Base-by-base conservation (phyloP, 345 rosid species). In the Alliaria petiolata region DNA sequence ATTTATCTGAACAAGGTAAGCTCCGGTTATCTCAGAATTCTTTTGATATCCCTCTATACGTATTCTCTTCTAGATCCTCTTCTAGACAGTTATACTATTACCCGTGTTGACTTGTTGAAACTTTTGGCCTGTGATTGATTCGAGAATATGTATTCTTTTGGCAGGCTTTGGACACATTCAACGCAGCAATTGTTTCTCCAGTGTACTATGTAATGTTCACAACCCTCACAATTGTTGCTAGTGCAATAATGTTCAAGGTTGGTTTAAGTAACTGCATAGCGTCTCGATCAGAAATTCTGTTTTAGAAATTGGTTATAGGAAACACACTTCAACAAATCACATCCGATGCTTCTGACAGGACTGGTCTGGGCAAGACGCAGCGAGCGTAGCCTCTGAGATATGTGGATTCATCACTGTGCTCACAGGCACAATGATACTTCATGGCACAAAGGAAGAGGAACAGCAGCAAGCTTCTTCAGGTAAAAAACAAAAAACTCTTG, bases 201-300 rank as follows among this genome's bases (percentile, higher is more conserved):
- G 83, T 93, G 34, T 89, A 93, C 70, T 93, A 91, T 61, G 97
- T 89, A 65, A 84, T 91, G 97, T 93, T 93, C 84, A 93, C 98
- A 17, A 85, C 98, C 2, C 89, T 93, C 46, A 87, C 98, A 4
- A 93, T 93, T 57, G 83, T 85, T 47, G 98, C 98, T 62, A 91
- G 98, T 72, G 90, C 89, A 35, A 91, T 91, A 70, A 91, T 93
- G 97, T 93, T 93, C 80, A 93, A 93, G 98, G 98, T 93, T 78
- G 56, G 15, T 52, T 62, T 4, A 50, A 58, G 33, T 49, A 38
- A 14, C 25, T 22, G 3, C 66, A 58, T 10, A 35, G 33, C 14
- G 13, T 39, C 13, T 15, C 5, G 25, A 38, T 11, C n/a, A 8
- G 8, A 16, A 19, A 4, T 69, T 34, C n/a, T n/a, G n/a, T n/a